Evolutionary conservation across 495 filamentous ascomycete species (phyloP).

Genomic region (Penicillium flavigenum): DNA sequence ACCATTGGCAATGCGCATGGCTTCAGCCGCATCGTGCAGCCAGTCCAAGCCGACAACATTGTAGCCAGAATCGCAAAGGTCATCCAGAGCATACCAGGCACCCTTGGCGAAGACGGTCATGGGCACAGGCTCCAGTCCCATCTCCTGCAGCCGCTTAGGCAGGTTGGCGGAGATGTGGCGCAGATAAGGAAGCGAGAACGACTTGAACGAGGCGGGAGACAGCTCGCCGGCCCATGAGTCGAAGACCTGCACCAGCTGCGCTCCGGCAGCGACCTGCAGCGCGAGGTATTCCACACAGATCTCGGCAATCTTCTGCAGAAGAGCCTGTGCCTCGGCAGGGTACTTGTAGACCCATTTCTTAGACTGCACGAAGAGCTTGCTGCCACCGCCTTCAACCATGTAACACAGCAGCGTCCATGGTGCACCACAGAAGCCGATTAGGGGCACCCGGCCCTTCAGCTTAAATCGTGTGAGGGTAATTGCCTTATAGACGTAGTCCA

Average conservation of each 20-base stretch:
- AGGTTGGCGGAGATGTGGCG: slow-evolving; percentile 76
- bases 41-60: slow-evolving; percentile 93
- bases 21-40: slow-evolving; percentile 86
- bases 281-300: slow-evolving; percentile 93
- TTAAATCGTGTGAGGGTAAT: slow-evolving; percentile 90
- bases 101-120: slow-evolving; percentile 99
- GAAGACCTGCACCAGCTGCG: slow-evolving; percentile 94
- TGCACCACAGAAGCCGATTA: slow-evolving; percentile 97
- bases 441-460: slow-evolving; percentile 79
- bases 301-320: slow-evolving; percentile 88
- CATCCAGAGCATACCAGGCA: slow-evolving; percentile 93
- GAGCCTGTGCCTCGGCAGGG: slow-evolving; percentile 69
- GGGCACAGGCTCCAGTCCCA: slow-evolving; percentile 76
- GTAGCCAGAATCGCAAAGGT: slow-evolving; percentile 83
- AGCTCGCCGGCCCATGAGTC: slow-evolving; percentile 98
- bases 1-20: slow-evolving; percentile 70
- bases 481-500: slow-evolving; percentile 93
- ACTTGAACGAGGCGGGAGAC: slow-evolving; percentile 75
- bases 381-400: slow-evolving; percentile 97
- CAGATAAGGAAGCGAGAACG: slow-evolving; percentile 84
- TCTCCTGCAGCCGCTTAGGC: slow-evolving; percentile 66
- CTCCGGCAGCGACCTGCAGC: slow-evolving; percentile 86
- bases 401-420: slow-evolving; percentile 97
- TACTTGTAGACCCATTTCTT: slow-evolving; percentile 98
- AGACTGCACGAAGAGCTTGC: slow-evolving; percentile 82